A percentile compares a stretch with the other conserved stretches of the same genome.
These are phyloP conservation scores for Backusella morwellensis DNA, from an alignment of 192 early-diverging fungal species.

Conservation along the genomic window DNA sequence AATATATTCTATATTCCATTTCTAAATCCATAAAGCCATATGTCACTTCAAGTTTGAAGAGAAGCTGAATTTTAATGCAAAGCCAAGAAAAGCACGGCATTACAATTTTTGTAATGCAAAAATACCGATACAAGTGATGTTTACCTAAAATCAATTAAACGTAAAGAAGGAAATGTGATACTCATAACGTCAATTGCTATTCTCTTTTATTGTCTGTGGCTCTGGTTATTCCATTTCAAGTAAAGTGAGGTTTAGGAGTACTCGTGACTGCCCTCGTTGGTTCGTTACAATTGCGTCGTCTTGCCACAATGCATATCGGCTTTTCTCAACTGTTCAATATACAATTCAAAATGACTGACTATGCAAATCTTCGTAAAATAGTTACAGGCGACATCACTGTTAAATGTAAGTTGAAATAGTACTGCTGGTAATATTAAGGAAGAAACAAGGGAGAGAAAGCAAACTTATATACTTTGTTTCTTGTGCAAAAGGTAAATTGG, in stretches of 20 bases:
- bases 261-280: not conserved
- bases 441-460: not conserved
- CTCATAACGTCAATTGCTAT: not conserved
- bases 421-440: not conserved
- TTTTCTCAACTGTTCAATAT: not conserved
- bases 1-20: no score
- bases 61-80: no score
- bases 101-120: no score
- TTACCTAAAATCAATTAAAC: no score
- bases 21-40: no score
- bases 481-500: slow-evolving; percentile 38
- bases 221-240: not conserved
- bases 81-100: no score
- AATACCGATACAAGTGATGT: no score
- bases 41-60: no score
- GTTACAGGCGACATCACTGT: slow-evolving; percentile 38
- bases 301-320: not conserved
- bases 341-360: slow-evolving; percentile 17
- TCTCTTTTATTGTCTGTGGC: not conserved
- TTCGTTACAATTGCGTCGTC: not conserved
- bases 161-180: no score
- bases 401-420: slow-evolving; percentile 28
- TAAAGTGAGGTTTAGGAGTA: not conserved
- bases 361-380: slow-evolving; percentile 32
- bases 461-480: not conserved